These are phyloP conservation scores for Nannizziopsis barbatae DNA, from an alignment of 2,329 filamentous ascomycete genomes.

Conservation along the genomic window DNA sequence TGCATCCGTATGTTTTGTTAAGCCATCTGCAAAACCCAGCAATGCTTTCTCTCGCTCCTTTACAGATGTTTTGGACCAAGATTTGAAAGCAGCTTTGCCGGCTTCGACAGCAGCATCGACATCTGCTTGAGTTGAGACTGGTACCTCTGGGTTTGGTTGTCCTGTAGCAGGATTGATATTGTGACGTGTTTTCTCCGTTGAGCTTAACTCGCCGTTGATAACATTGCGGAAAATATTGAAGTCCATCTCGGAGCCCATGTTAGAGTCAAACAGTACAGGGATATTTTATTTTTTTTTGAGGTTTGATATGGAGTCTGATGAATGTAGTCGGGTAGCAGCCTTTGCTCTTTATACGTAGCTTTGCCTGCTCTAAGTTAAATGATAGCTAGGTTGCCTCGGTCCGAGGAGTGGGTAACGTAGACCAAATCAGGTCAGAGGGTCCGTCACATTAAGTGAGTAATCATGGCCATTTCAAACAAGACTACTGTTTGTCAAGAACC, in stretches of 20 bases:
- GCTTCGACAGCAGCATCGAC: conserved; percentile 42
- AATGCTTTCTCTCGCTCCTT: conserved; percentile 27
- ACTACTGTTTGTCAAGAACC: too few relatives aligned
- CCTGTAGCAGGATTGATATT: conserved; percentile 43
- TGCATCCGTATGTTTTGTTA: conserved; percentile 28
- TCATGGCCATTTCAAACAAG: too few relatives aligned
- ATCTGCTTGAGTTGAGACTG: conserved; percentile 40
- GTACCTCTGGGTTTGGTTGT: conserved; percentile 41
- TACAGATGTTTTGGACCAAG: conserved; percentile 34
- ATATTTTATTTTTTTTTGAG: too few relatives aligned
- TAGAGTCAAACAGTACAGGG: neutral
- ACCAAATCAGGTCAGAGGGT: too few relatives aligned
- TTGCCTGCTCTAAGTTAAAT: too few relatives aligned
- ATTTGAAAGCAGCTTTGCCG: conserved; percentile 38
- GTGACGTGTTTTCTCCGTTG: conserved; percentile 37
- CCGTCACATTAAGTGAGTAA: too few relatives aligned
- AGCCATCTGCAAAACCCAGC: conserved; percentile 24
- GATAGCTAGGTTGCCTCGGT: too few relatives aligned
- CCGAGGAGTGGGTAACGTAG: too few relatives aligned
- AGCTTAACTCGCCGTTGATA: conserved; percentile 40
- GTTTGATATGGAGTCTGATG: too few relatives aligned
- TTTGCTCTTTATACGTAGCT: too few relatives aligned
- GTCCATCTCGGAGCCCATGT: conserved; percentile 12
- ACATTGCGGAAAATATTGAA: conserved; percentile 40
- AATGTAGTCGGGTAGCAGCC: too few relatives aligned